Evolutionary conservation across 805 yeast genomes (phyloP).

Genomic region (Candida sithepensis): DNA sequence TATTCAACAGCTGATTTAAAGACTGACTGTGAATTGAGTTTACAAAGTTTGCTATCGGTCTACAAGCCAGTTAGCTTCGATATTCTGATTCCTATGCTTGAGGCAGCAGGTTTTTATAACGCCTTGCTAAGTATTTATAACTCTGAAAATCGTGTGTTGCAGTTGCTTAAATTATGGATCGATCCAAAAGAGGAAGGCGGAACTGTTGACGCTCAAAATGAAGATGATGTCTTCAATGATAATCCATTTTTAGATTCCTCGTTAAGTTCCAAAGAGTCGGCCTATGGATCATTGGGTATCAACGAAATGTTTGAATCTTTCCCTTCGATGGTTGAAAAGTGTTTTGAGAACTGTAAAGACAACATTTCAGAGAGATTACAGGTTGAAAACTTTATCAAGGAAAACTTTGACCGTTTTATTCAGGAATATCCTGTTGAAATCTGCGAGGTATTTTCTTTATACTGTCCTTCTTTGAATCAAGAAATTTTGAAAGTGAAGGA

Average conservation of each 20-base stretch:
- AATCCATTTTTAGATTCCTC: slow-evolving; percentile 3
- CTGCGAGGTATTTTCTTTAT: slow-evolving; percentile 33
- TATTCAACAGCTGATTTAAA: slow-evolving; percentile 32
- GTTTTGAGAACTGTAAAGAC: slow-evolving; percentile 18
- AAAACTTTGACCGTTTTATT: slow-evolving; percentile 29
- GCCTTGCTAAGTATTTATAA: slow-evolving; percentile 58
- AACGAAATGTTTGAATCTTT: slow-evolving; percentile 30
- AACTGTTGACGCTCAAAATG: background rate
- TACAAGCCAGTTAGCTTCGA: slow-evolving; percentile 58
- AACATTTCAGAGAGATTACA: slow-evolving; percentile 16
- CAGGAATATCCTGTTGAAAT: slow-evolving; percentile 33
- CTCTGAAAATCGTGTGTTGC: slow-evolving; percentile 47
- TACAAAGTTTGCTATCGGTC: slow-evolving; percentile 65
- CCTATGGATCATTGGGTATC: slow-evolving; percentile 5
- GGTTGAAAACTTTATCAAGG: slow-evolving; percentile 25
- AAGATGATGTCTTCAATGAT: background rate
- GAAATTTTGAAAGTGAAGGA: slow-evolving; percentile 32
- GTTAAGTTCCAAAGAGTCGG: background rate
- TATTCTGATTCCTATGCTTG: slow-evolving; percentile 46
- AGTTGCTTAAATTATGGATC: slow-evolving; percentile 55
- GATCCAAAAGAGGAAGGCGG: slow-evolving; percentile 14
- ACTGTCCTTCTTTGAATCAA: slow-evolving; percentile 38
- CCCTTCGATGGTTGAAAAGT: slow-evolving; percentile 23
- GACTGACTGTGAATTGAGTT: slow-evolving; percentile 70
- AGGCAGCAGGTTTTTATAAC: slow-evolving; percentile 50